Evolutionary conservation across 2,329 filamentous ascomycete species (phyloP), one percentile per base, ranked within the genome.

Genomic region (Dothidotthia symphoricarpi): DNA sequence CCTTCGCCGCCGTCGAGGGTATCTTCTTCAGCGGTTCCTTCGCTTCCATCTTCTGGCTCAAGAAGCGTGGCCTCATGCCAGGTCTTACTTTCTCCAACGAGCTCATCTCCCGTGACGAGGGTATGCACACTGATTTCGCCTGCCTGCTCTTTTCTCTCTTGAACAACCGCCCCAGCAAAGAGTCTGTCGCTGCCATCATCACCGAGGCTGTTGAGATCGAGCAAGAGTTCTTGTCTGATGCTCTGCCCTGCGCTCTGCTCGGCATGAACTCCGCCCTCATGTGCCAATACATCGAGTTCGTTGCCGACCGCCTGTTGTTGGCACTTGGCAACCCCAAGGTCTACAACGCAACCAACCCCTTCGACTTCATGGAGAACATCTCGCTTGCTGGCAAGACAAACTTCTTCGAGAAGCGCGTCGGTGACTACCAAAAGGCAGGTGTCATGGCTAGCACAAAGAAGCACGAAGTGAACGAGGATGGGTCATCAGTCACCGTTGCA

Each of bases 281-380:
- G 93, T 94, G 94, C 80, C 91, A 97, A 75, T 98, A 98, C 78
- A 98, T 98, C 56, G 93, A 98, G 81, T 98, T 98, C 60, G 93
- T 98, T 32, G 93, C 93, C 50, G 93, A 98, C 70, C 87, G 93
- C 59, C 85, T 98, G 24, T 81, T 98, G 24, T 76, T 97, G 42
- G 84, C 93, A 22, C 86, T 98, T 31, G 93, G 93, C 63, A 96
- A 96, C 72, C 80, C 86, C 59, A 97, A 96, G 79, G 78, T 86
- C 61, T 98, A 95, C 82, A 87, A 93, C 66, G 77, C 85, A 16
- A 81, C 84, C 69, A 98, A 98, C 76, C 93, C 93, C 67, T 98
- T 98, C 69, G 93, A 98, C 78, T 98, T 98, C 73, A 98, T 98
- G 93, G 93, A 98, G 80, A 96, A 95, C 75, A 98, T 98, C 72